Conservation (phyloP, 441 rosid genomes). For the Bruguiera hainesii region DNA sequence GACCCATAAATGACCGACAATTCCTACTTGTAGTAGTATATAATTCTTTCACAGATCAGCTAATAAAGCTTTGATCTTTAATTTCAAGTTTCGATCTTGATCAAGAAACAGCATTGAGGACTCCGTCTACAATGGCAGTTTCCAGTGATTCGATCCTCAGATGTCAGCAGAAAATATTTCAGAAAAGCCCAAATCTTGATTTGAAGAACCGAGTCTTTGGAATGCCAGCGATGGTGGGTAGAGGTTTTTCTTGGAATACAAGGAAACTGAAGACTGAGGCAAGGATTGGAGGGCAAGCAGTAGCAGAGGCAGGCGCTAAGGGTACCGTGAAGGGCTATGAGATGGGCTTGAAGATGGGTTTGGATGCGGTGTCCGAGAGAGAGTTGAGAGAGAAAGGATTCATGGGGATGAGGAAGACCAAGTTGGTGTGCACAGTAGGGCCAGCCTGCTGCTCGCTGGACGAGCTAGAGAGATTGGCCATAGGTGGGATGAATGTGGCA, state of each 20-base stretch:
- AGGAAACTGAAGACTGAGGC: conserved; percentile 22
- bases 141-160: conserved; percentile 31
- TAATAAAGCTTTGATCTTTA: conserved; percentile 1
- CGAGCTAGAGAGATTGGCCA: conserved; percentile 61
- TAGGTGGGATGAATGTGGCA: conserved; percentile 78
- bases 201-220: conserved; percentile 25
- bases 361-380: conserved; percentile 49
- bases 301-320: conserved; percentile 26
- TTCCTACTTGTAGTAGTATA: background rate
- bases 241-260: conserved; percentile 23
- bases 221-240: conserved; percentile 6
- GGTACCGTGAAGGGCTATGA: conserved; percentile 19
- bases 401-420: conserved; percentile 71
- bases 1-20: conserved; percentile 4
- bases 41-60: background rate
- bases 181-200: conserved; percentile 19
- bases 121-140: conserved; percentile 38
- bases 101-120: background rate
- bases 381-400: conserved; percentile 68
- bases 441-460: conserved; percentile 57
- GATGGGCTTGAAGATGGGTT: conserved; percentile 27
- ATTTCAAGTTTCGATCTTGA: background rate
- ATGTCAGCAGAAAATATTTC: conserved; percentile 16
- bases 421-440: conserved; percentile 75
- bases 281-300: conserved; percentile 28